Conservation (phyloP, 164 flowering plant genomes). For the Sextonia rubra region DNA sequence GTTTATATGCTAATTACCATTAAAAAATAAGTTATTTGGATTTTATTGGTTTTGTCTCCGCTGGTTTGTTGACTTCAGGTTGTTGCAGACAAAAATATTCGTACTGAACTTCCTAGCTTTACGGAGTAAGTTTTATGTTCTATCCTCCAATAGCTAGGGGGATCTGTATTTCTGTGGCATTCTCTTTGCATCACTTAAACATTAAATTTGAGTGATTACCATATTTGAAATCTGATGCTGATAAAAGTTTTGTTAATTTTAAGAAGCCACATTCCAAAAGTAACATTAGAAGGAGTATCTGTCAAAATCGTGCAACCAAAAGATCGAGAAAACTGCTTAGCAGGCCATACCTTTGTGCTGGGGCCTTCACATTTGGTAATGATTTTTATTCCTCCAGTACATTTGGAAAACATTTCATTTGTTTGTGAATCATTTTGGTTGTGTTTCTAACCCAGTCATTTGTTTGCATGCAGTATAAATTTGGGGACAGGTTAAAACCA, state of each 20-base stretch:
- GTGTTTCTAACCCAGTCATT: background rate
- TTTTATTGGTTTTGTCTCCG: background rate
- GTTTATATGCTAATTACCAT: no score
- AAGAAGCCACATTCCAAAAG: constrained; percentile 54
- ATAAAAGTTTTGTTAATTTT: background rate
- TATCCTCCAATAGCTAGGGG: constrained; percentile 2
- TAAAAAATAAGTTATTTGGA: background rate
- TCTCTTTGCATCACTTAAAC: background rate
- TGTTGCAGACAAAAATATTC: constrained; percentile 50
- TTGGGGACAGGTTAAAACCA: constrained; percentile 37
- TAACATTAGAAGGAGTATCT: constrained; percentile 46
- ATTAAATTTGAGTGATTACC: background rate
- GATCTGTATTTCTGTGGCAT: background rate
- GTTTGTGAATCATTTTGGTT: background rate
- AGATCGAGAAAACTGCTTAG: constrained; percentile 60
- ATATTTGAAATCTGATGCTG: background rate
- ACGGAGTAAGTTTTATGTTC: constrained; percentile 39
- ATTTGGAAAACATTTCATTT: background rate
- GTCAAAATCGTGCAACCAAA: constrained; percentile 51
- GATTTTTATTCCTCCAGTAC: constrained; percentile 5
- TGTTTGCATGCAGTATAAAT: constrained; percentile 51
- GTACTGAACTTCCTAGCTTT: constrained; percentile 58
- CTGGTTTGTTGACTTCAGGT: constrained; percentile 28
- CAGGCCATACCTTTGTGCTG: constrained; percentile 61
- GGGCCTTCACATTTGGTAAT: constrained; percentile 49